Conservation (phyloP, 108 stramenopile genomes). For the Cylindrotheca closterium region DNA sequence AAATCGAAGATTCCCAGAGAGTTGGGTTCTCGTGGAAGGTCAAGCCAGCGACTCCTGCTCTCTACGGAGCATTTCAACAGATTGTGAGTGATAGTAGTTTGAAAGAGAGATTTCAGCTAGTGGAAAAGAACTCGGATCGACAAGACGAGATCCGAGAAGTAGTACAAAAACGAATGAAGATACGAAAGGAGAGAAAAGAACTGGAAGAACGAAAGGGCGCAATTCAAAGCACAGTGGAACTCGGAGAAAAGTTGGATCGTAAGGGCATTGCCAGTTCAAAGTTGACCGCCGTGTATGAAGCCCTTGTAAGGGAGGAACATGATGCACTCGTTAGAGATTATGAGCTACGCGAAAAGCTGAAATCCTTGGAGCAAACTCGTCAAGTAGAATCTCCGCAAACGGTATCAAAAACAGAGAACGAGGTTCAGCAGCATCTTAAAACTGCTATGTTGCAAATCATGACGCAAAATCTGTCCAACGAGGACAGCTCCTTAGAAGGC, state of each 20-base stretch:
- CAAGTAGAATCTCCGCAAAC: not conserved
- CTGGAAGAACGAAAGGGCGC: slow-evolving; percentile 17
- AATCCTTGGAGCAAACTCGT: not conserved
- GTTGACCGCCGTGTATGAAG: not conserved
- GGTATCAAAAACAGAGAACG: not conserved
- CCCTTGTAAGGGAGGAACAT: slow-evolving; percentile 9
- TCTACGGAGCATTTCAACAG: slow-evolving; percentile 11
- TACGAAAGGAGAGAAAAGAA: slow-evolving; percentile 1
- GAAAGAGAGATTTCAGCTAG: slow-evolving; percentile 9
- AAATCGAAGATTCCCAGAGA: not conserved
- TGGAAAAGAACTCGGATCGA: slow-evolving; percentile 3
- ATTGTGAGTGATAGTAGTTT: slow-evolving; percentile 8
- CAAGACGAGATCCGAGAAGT: not conserved
- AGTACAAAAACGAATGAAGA: not conserved
- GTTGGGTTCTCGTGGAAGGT: slow-evolving; percentile 15
- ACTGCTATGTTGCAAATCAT: slow-evolving; percentile 6
- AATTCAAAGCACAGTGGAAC: slow-evolving; percentile 4
- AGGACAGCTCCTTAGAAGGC: not conserved
- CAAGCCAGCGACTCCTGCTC: slow-evolving; percentile 21
- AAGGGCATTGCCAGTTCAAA: not conserved
- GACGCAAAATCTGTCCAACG: not conserved
- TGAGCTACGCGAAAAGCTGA: not conserved
- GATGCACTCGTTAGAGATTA: not conserved
- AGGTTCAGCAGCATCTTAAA: slow-evolving; percentile 16
- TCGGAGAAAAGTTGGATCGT: slow-evolving; percentile 1